Evolutionary conservation across 441 rosid genomes (phyloP).

Genomic region (Pelargonium exstipulatum): DNA sequence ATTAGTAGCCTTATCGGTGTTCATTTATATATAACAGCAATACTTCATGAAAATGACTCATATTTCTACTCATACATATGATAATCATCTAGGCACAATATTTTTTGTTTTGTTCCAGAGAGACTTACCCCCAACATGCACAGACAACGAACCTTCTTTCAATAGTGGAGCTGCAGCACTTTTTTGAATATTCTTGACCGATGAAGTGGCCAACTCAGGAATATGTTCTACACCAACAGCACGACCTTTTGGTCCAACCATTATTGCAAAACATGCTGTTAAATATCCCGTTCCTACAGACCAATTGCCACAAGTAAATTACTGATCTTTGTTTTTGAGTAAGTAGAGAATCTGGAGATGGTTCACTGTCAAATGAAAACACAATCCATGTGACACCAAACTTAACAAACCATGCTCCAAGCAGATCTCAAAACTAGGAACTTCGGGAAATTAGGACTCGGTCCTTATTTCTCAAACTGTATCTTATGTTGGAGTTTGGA

Average conservation of each 20-base stretch:
- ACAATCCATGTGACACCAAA: neutral
- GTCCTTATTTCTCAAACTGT: too few relatives aligned
- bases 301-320: neutral
- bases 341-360: too few relatives aligned
- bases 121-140: slow-evolving; percentile 72
- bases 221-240: slow-evolving; percentile 85
- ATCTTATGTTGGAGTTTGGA: too few relatives aligned
- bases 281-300: slow-evolving; percentile 79
- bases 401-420: neutral
- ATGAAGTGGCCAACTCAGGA: slow-evolving; percentile 61
- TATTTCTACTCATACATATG: too few relatives aligned
- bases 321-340: neutral
- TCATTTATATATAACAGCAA: too few relatives aligned
- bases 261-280: slow-evolving; percentile 86
- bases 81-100: neutral
- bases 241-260: slow-evolving; percentile 82
- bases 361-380: neutral
- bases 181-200: slow-evolving; percentile 53
- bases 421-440: too few relatives aligned
- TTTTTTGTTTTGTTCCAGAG: neutral
- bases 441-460: too few relatives aligned
- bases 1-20: too few relatives aligned
- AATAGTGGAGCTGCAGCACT: slow-evolving; percentile 72
- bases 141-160: slow-evolving; percentile 60
- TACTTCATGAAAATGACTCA: neutral